A percentile compares a stretch with the other conserved stretches of the same genome.
These are phyloP conservation scores for Priceomyces medius DNA, from an alignment of 805 yeast genomes.

Conservation along the genomic window DNA sequence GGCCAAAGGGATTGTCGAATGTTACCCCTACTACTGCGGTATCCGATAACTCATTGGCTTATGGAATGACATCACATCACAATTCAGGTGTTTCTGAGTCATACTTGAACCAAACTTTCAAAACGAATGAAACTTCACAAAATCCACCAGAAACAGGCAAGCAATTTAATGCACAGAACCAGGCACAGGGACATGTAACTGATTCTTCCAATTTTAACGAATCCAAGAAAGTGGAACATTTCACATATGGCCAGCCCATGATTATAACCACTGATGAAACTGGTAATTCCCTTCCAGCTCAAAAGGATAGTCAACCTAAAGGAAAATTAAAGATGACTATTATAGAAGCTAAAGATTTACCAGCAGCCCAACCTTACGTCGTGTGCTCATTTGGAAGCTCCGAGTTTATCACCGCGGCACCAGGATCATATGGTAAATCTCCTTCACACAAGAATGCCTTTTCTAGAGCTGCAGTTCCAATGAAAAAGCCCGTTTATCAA, in stretches of 20 bases:
- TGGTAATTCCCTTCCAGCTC: conserved; percentile 30
- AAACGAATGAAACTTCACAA: conserved; percentile 6
- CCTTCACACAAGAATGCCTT: conserved; percentile 14
- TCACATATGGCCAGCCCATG: conserved; percentile 15
- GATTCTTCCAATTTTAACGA: not conserved
- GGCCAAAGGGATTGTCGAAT: conserved; percentile 37
- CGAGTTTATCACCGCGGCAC: conserved; percentile 83
- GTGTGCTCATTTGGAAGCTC: conserved; percentile 91
- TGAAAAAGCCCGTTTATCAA: conserved; percentile 36
- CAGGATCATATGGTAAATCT: conserved; percentile 47
- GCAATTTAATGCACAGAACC: conserved; percentile 12
- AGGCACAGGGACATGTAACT: conserved; percentile 7
- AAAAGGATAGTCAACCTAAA: conserved; percentile 50
- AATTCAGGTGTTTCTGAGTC: conserved; percentile 16
- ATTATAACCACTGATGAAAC: conserved; percentile 44
- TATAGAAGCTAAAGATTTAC: conserved; percentile 72
- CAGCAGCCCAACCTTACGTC: conserved; percentile 74
- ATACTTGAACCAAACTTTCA: conserved; percentile 24
- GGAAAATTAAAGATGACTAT: conserved; percentile 84
- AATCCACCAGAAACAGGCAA: conserved; percentile 1
- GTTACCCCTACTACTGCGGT: conserved; percentile 69
- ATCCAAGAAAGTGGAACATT: conserved; percentile 4
- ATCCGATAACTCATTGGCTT: conserved; percentile 58
- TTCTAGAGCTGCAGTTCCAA: conserved; percentile 13
- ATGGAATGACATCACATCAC: conserved; percentile 53